Evolutionary conservation across 352 stramenopile species (phyloP).

Genomic region (Poterioochromonas sp.): DNA sequence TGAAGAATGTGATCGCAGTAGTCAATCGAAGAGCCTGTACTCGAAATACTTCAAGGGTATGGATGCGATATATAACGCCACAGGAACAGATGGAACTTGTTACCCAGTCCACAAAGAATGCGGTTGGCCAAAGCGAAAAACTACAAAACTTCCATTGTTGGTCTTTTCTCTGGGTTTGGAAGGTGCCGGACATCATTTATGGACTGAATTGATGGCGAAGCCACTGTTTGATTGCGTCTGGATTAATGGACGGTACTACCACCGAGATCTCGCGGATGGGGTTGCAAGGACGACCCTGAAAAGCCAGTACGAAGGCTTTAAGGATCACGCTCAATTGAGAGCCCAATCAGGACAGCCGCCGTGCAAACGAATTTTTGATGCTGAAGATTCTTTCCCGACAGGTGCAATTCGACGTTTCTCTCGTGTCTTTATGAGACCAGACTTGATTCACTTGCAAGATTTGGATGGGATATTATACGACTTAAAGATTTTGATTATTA

Average conservation of each 20-base stretch:
- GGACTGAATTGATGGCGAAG: not conserved
- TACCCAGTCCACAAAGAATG: slow-evolving; percentile 9
- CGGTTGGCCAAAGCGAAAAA: slow-evolving; percentile 5
- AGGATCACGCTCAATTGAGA: not conserved
- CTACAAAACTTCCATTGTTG: not conserved
- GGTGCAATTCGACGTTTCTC: not conserved
- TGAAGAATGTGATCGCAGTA: no score
- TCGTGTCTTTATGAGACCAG: slow-evolving; percentile 1
- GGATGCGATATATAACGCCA: not conserved
- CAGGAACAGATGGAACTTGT: slow-evolving; percentile 3
- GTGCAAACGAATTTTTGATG: not conserved
- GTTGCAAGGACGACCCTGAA: not conserved
- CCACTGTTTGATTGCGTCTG: slow-evolving; percentile 24
- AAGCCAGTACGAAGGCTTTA: not conserved
- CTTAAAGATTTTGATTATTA: slow-evolving; percentile 15
- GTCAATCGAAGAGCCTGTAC: no score
- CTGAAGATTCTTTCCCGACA: slow-evolving; percentile 21
- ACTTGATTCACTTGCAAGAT: slow-evolving; percentile 4
- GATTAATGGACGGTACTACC: slow-evolving; percentile 16
- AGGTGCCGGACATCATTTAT: slow-evolving; percentile 25
- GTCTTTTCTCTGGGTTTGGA: slow-evolving; percentile 11
- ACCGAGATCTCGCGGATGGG: not conserved
- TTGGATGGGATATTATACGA: slow-evolving; percentile 9
- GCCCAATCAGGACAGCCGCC: not conserved
- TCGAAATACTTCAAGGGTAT: not conserved